Evolutionary conservation across 257 asterid genomes (phyloP), one percentile per base, ranked within the genome.

Genomic region (Primulina tabacum): DNA sequence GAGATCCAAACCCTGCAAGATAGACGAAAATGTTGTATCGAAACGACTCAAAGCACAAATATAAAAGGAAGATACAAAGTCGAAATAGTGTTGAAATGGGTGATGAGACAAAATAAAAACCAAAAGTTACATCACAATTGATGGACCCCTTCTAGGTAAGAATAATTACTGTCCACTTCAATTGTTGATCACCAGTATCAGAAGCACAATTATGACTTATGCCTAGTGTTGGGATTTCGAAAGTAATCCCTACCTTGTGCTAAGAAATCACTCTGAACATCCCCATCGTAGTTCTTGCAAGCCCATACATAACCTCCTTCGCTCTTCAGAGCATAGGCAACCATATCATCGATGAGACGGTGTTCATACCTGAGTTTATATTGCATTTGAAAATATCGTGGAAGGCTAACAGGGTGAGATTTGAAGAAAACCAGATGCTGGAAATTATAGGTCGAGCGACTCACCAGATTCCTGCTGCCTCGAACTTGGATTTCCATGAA

Each of bases 231-330:
- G 20, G 40, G 73, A 62, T 38, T 30, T 64, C 50, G 30, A 17
- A 52, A 59, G 56, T 60, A 62, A 47, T 4, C 0, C 67, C 58
- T 79, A 88, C 99, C 99, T 88, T 94, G 99, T 50, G 99, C 99
- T 59, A 94, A 79, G 86, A 94, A 91, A 84, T 94, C 99, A 85
- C 99, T 94, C 82, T 94, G 98, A 64, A 94, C 99, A 76, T 94
- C 98, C 38, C 99, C 99, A 73, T 94, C 99, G 63, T 94, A 94
- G 88, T 94, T 94, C 86, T 91, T 94, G 86, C 99, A 94, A 71
- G 99, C 99, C 99, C 99, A 94, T 21, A 94, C 98, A 65, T 94
- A 91, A 67, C 86, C 98, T 71, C 99, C 99, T n/a, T 94, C 98
- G 24, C 97, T 94, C 92, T 94, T 94, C 9, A 94, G 83, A 75